A percentile compares a stretch with the other conserved stretches of the same genome.
Conservation (phyloP, 441 rosid genomes). For the Erodium moschatum region DNA sequence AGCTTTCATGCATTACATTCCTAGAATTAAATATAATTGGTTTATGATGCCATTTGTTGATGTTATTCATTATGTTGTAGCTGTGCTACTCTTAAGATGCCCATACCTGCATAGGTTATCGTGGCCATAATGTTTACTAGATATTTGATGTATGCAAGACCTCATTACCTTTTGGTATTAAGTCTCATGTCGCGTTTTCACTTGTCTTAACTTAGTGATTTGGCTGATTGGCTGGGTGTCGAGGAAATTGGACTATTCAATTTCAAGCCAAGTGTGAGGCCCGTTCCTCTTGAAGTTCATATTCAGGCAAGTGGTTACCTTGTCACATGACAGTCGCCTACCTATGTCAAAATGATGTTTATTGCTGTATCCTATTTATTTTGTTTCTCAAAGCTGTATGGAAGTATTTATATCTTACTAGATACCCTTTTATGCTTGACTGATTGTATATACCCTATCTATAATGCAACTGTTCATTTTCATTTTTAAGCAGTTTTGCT, state of each 20-base stretch:
- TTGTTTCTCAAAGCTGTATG: not conserved
- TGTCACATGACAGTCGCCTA: not conserved
- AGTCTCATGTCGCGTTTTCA: constrained; percentile 3
- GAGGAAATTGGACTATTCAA: constrained; percentile 91
- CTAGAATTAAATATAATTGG: not conserved
- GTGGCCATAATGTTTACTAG: not conserved
- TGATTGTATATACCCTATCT: not conserved
- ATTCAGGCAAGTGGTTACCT: constrained; percentile 67
- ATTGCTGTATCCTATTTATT: not conserved
- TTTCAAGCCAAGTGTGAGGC: constrained; percentile 99
- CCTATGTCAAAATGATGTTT: not conserved
- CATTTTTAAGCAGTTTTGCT: not conserved
- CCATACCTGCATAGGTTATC: not conserved
- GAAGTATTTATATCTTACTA: not conserved
- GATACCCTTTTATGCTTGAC: not conserved
- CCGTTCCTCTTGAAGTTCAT: constrained; percentile 98
- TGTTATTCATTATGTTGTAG: not conserved
- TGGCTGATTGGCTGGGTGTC: constrained; percentile 99
- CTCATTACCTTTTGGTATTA: not conserved
- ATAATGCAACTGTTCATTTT: not conserved
- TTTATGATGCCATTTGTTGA: not conserved
- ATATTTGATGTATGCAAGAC: too few relatives aligned
- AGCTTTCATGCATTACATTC: not conserved
- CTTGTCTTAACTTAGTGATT: constrained; percentile 48
- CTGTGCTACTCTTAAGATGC: not conserved